These are phyloP conservation scores for Dendrothele bispora DNA, from an alignment of 768 basidiomycete genomes.

Conservation along the genomic window DNA sequence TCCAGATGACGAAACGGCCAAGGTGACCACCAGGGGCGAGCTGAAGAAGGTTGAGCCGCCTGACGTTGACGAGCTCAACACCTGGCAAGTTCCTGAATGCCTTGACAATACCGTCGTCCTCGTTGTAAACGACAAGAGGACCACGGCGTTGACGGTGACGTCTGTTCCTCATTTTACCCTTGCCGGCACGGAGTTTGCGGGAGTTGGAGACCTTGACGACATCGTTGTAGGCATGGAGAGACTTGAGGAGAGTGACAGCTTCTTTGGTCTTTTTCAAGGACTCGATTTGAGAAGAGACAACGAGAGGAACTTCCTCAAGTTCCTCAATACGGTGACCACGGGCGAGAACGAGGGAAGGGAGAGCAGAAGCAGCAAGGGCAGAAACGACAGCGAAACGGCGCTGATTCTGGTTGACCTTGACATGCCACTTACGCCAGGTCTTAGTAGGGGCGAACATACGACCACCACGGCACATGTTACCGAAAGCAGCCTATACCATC, in stretches of 20 bases:
- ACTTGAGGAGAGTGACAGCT: conserved; percentile 91
- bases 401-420: conserved; percentile 99
- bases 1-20: conserved; percentile 99
- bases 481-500: conserved; percentile 98
- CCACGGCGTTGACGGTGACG: conserved; percentile 96
- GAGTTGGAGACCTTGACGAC: conserved; percentile 98
- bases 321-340: conserved; percentile 99
- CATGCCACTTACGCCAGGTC: conserved; percentile 99
- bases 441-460: conserved; percentile 99
- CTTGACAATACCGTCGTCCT: conserved; percentile 96
- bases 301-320: conserved; percentile 94
- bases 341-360: conserved; percentile 97
- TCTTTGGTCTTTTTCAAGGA: conserved; percentile 96
- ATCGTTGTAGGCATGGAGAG: conserved; percentile 85
- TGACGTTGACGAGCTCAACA: conserved; percentile 95
- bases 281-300: conserved; percentile 77
- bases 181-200: conserved; percentile 93
- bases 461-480: conserved; percentile 99
- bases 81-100: conserved; percentile 99
- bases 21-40: conserved; percentile 99
- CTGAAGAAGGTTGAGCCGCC: conserved; percentile 94
- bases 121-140: conserved; percentile 94
- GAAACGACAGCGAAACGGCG: conserved; percentile 97
- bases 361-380: conserved; percentile 95
- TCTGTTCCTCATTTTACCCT: conserved; percentile 97